Evolutionary conservation across 2,329 filamentous ascomycete species (phyloP).

Genomic region (Trichoderma sp.): DNA sequence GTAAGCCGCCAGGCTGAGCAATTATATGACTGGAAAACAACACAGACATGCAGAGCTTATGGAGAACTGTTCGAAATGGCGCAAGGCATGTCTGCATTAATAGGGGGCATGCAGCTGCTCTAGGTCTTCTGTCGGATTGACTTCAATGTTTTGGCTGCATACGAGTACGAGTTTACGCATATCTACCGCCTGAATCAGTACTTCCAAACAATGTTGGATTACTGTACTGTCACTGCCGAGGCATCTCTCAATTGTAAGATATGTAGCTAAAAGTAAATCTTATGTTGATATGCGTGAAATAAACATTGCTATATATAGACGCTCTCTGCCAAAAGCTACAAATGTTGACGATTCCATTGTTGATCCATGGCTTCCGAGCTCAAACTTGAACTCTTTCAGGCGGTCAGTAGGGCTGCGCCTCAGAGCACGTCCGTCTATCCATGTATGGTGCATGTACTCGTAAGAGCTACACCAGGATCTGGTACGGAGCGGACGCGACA

Average conservation of each 20-base stretch:
- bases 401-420: neutral
- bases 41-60: neutral
- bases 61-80: neutral
- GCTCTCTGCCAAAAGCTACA: neutral
- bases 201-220: neutral
- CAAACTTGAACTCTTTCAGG: neutral
- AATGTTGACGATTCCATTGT: neutral
- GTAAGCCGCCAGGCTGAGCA: neutral
- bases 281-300: neutral
- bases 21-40: neutral
- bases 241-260: neutral
- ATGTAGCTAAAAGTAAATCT: neutral
- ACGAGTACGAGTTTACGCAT: neutral
- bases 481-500: neutral
- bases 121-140: neutral
- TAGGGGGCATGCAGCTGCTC: neutral
- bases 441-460: neutral
- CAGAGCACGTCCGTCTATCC: neutral
- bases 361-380: neutral
- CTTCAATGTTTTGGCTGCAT: neutral
- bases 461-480: neutral
- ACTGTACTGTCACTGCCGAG: neutral
- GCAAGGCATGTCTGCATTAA: constrained; percentile 7
- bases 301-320: neutral
- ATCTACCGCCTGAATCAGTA: neutral